These are phyloP conservation scores for Phytophthora boehmeriae DNA, from an alignment of 352 stramenopile genomes.

Conservation along the genomic window DNA sequence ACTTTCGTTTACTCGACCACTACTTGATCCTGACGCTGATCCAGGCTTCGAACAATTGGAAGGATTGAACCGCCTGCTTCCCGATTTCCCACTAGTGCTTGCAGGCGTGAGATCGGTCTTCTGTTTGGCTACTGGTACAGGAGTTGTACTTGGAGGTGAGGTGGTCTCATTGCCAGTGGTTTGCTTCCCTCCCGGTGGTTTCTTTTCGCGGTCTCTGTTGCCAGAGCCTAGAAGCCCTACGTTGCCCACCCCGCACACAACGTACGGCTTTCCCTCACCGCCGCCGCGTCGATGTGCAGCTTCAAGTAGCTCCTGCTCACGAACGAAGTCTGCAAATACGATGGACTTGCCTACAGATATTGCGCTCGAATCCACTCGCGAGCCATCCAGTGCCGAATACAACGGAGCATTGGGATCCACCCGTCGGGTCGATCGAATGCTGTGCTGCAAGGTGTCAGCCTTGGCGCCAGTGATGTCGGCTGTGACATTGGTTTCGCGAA, in stretches of 20 bases:
- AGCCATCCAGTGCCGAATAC: constrained; percentile 67
- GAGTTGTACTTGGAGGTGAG: constrained; percentile 11
- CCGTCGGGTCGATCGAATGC: constrained; percentile 66
- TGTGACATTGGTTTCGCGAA: constrained; percentile 60
- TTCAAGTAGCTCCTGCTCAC: constrained; percentile 46
- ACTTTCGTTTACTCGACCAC: constrained; percentile 15
- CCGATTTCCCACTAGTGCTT: constrained; percentile 10
- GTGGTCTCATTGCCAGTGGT: constrained; percentile 15
- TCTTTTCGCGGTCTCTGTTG: constrained; percentile 32
- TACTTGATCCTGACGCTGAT: constrained; percentile 7
- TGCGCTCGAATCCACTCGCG: constrained; percentile 62
- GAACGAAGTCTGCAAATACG: constrained; percentile 64
- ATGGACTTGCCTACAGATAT: constrained; percentile 75
- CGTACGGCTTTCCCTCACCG: constrained; percentile 34
- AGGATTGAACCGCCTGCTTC: constrained; percentile 9
- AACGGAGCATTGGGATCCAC: constrained; percentile 70
- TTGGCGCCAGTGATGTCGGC: constrained; percentile 67
- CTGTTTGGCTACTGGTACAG: constrained; percentile 24
- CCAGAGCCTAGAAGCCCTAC: constrained; percentile 44
- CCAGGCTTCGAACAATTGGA: constrained; percentile 11
- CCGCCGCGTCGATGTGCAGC: constrained; percentile 19
- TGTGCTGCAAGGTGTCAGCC: constrained; percentile 70
- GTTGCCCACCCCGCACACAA: constrained; percentile 63
- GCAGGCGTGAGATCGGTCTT: constrained; percentile 35
- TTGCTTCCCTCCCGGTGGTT: constrained; percentile 21